These are phyloP conservation scores for Chrysoporthe cubensis DNA, from an alignment of 2,329 filamentous ascomycete species.

Conservation along the genomic window DNA sequence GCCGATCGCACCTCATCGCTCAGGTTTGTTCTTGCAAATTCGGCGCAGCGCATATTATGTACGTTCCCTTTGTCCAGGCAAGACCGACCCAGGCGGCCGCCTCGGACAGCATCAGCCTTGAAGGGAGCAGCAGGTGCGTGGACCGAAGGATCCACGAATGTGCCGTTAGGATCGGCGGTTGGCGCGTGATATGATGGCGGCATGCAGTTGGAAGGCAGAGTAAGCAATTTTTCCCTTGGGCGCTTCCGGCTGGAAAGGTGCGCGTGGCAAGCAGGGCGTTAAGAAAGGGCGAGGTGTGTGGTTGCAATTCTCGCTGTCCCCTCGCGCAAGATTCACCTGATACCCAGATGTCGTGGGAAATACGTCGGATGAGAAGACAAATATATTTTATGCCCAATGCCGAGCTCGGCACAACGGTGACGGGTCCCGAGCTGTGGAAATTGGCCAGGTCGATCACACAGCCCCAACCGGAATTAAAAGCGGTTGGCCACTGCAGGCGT, in stretches of 20 bases:
- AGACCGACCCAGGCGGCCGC: no score
- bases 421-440: conserved; percentile 8
- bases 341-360: neutral
- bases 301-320: neutral
- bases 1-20: neutral
- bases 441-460: conserved; percentile 15
- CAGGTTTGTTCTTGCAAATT: neutral
- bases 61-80: neutral
- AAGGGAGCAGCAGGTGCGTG: neutral
- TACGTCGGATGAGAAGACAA: neutral
- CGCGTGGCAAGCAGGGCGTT: neutral
- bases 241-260: neutral
- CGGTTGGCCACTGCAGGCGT: neutral
- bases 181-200: neutral
- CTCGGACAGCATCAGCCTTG: neutral
- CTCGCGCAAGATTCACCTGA: neutral
- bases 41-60: neutral
- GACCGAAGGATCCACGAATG: neutral
- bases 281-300: neutral
- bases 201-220: neutral
- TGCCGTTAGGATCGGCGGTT: neutral
- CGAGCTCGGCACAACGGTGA: neutral
- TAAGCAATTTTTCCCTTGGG: neutral
- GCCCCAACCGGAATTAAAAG: conserved; percentile 4
- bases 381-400: conserved; percentile 3